These are phyloP conservation scores for Blakeslea trispora DNA, from an alignment of 371 early-diverging fungal genomes.

Conservation along the genomic window DNA sequence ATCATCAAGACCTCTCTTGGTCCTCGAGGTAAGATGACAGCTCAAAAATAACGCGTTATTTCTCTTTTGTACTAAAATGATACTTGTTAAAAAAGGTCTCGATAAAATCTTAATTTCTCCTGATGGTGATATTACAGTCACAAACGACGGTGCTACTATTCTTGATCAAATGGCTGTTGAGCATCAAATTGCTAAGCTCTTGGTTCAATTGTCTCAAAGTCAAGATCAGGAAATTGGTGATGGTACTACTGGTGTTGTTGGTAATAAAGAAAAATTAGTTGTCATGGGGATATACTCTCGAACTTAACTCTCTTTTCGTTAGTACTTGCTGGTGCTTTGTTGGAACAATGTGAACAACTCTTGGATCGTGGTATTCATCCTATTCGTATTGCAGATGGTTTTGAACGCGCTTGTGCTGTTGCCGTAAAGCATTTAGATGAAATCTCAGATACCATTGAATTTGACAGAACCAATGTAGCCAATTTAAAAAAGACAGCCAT, in stretches of 20 bases:
- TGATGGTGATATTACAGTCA: constrained; percentile 99
- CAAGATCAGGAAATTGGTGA: constrained; percentile 99
- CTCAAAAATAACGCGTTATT: background rate
- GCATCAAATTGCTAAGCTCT: constrained; percentile 98
- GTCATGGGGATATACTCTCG: too few relatives aligned
- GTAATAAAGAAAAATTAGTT: constrained; percentile 44
- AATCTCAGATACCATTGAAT: constrained; percentile 91
- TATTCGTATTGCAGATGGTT: constrained; percentile 98
- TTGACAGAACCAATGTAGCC: constrained; percentile 78
- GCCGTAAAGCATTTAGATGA: constrained; percentile 91
- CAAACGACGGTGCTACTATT: constrained; percentile 99
- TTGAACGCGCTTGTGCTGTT: constrained; percentile 94
- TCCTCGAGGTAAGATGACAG: constrained; percentile 95
- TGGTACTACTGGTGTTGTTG: constrained; percentile 99
- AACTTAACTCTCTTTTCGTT: constrained; percentile 2
- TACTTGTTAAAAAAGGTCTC: constrained; percentile 59
- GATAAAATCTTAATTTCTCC: constrained; percentile 99
- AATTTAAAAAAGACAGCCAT: constrained; percentile 96
- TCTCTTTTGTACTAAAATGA: background rate
- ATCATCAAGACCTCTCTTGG: constrained; percentile 99
- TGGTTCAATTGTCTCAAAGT: constrained; percentile 97
- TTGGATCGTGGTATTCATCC: constrained; percentile 99
- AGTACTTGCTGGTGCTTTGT: constrained; percentile 98
- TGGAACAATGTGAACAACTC: constrained; percentile 96
- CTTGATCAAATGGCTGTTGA: constrained; percentile 98